These are phyloP conservation scores for Neckera pumila DNA, from an alignment of 225 moss, liverwort and hornwort species.

Conservation along the genomic window DNA sequence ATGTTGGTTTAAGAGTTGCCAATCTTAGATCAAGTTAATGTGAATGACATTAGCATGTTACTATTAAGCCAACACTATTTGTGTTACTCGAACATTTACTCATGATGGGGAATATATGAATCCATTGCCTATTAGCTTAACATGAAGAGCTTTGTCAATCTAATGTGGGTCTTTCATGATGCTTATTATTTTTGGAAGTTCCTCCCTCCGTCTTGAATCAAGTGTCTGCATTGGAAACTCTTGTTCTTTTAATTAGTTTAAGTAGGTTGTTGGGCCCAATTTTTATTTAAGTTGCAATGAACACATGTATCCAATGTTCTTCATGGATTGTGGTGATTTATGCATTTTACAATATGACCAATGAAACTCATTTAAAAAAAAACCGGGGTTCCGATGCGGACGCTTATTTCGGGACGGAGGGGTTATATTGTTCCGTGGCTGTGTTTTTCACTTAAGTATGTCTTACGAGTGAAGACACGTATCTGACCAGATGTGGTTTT, in stretches of 20 bases:
- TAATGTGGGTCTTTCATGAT: neutral
- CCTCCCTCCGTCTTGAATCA: accelerated
- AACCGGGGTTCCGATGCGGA: neutral
- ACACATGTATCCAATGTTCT: neutral
- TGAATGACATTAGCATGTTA: neutral
- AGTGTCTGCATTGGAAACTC: neutral
- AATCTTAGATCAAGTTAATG: neutral
- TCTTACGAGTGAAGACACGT: neutral
- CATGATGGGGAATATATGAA: neutral
- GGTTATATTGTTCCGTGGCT: neutral
- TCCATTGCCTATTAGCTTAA: neutral
- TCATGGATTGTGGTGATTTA: neutral
- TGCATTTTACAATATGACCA: neutral
- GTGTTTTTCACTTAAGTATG: neutral
- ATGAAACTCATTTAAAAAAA: neutral
- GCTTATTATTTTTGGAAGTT: neutral
- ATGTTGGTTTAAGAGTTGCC: neutral
- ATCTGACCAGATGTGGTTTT: neutral
- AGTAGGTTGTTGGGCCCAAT: neutral
- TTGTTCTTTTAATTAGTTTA: neutral
- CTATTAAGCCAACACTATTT: neutral
- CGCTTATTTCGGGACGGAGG: neutral
- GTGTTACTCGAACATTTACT: neutral
- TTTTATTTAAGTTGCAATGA: neutral
- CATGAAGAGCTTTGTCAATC: neutral